These are phyloP conservation scores for Trifolium dubium DNA, from an alignment of 306 rosid species.

Conservation along the genomic window DNA sequence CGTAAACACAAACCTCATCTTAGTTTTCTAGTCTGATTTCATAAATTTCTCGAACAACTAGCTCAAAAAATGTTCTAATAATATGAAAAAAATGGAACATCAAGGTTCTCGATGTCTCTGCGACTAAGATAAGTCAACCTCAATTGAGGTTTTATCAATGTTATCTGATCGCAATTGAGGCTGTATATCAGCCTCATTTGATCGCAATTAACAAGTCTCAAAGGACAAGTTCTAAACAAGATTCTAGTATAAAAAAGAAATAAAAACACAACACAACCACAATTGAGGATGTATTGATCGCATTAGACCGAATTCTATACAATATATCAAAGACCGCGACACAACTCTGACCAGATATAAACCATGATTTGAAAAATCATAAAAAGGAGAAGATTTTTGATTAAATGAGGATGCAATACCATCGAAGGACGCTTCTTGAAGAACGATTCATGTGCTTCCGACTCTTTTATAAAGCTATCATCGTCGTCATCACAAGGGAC, in stretches of 20 bases:
- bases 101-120: not conserved
- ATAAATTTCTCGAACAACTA: not conserved
- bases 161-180: not conserved
- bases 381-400: not conserved
- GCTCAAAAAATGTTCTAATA: not conserved
- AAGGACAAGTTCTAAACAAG: too few relatives aligned
- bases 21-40: conserved; percentile 4
- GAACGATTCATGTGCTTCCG: conserved; percentile 43
- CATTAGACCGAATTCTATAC: too few relatives aligned
- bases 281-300: too few relatives aligned
- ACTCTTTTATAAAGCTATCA: conserved; percentile 52
- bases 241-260: too few relatives aligned
- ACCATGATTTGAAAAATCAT: not conserved
- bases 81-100: not conserved
- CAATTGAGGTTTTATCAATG: not conserved
- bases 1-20: conserved; percentile 9
- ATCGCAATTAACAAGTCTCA: too few relatives aligned
- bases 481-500: conserved; percentile 32
- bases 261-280: too few relatives aligned
- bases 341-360: not conserved
- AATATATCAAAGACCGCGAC: not conserved
- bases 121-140: not conserved
- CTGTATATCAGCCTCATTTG: not conserved
- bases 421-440: conserved; percentile 56
- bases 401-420: conserved; percentile 46